Evolutionary conservation across 768 basidiomycete species (phyloP).

Genomic region (Lactifluus volemus): DNA sequence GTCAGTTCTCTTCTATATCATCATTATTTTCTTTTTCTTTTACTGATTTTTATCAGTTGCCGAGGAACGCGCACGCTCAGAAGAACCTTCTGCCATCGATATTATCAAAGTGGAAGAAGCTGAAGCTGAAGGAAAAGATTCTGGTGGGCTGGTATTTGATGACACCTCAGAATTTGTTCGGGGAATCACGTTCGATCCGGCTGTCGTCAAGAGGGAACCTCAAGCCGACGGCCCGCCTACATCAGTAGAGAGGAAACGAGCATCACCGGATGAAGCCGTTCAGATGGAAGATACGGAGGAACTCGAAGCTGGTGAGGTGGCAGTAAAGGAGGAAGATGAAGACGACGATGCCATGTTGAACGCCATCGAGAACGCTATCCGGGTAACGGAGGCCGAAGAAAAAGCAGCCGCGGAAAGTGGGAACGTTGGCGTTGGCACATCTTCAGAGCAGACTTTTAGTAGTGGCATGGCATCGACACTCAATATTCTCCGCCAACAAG

Average conservation of each 20-base stretch:
- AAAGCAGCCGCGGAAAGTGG: constrained; percentile 28
- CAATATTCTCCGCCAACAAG: constrained; percentile 83
- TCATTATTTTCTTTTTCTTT: not conserved
- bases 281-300: constrained; percentile 43
- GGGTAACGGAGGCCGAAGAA: constrained; percentile 52
- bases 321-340: constrained; percentile 70
- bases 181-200: constrained; percentile 61
- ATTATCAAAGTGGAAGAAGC: constrained; percentile 42
- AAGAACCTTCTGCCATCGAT: constrained; percentile 32
- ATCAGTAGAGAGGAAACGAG: constrained; percentile 17
- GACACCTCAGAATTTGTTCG: constrained; percentile 97
- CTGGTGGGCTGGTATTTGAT: constrained; percentile 74
- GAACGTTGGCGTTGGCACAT: constrained; percentile 48
- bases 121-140: constrained; percentile 38
- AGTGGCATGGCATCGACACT: constrained; percentile 85
- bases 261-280: constrained; percentile 52
- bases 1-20: constrained; percentile 35
- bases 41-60: constrained; percentile 42
- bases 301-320: constrained; percentile 74
- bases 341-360: constrained; percentile 72
- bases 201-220: constrained; percentile 30
- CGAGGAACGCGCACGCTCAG: constrained; percentile 49
- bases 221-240: constrained; percentile 16
- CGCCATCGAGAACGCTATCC: constrained; percentile 62
- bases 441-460: constrained; percentile 69